Evolutionary conservation across 2,329 filamentous ascomycete species (phyloP), one percentile per base, ranked within the genome.

Genomic region (Venturia asperata): DNA sequence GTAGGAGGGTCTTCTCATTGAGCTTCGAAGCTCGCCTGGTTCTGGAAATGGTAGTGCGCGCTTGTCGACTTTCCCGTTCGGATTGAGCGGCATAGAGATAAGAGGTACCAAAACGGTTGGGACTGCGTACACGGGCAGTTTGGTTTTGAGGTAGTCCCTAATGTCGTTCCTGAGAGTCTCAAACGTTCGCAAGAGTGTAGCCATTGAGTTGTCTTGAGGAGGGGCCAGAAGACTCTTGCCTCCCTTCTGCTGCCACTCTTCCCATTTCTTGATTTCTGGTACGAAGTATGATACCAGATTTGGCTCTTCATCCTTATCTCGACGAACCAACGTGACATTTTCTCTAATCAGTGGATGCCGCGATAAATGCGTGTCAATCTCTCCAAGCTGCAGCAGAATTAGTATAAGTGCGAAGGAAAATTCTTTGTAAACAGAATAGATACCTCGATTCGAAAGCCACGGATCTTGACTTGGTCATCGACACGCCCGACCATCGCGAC

Each of bases 391-490:
- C 13, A 21, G 13, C 13, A 15, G 11, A 27, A 15, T 52, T 52
- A 52, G 47, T 27, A 27, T 52, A 34, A 34, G 30, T 34, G 21
- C 21, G 13, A 52, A 27, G 13, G 21, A 1, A 6, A 10, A 1
- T 7, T 13, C 27, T 11, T 7, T 52, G 10, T 21, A 10, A 27
- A 1, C 21, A 27, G 1, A 27, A 27, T 52, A 10, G 3, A 15
- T 52, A 27, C 47, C 77, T 99, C 94, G 70, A 99, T 96, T 67
- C 93, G 84, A 82, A 97, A 97, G 1, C 93, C 93, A 67, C 94
- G 88, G 69, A 97, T 93, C 81, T 97, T 99, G 79, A 97, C 90
- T 74, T 97, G 93, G 69, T 88, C 84, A 72, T 97, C 93, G 30
- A 86, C 87, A 66, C 94, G 83, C 27, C 93, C 93, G 11, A 89